Base-by-base conservation (phyloP, 257 asterid genomes). In the Cynanchum wilfordii region DNA sequence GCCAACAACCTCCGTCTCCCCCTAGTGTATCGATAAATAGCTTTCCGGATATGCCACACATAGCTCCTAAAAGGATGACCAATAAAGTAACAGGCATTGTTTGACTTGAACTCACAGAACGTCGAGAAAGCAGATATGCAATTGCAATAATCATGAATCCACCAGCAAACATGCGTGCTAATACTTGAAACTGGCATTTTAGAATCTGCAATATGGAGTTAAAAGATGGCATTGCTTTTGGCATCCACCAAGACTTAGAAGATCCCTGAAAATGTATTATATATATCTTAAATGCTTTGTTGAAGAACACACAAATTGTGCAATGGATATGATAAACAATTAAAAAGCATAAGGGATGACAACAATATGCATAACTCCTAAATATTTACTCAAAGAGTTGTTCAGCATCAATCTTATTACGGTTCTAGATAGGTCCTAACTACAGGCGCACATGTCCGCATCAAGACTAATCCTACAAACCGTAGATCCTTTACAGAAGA, bases 11-110 rank as follows among this genome's bases (percentile, higher is more conserved):
- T 72, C 97, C 97, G 0, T 87, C 85, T 44, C 99, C 97, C 15
- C 97, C 99, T 72, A 94, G 76, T 2, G 97, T 84, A 82, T 89
- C 90, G 45, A 94, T 79, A 86, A 97, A 91, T 56, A 88, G 83
- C 75, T 82, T 94, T 45, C 99, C 99, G 0, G 90, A 90, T 51
- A 77, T 73, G 24, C 99, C 97, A 58, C 96, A 88, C 7, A 49
- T 77, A 20, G 84, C 68, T 52, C 95, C 96, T 66, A 94, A 62
- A 58, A 92, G 81, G 78, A 95, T 55, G 52, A 92, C 81, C 49
- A 89, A 82, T 82, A 88, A 82, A 33, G 99, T 95, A 66, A 95
- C 57, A 0, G 99, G 99, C 99, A 94, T 94, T 27, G 90, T 71
- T 58, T 90, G 96, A 66, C 84, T 83, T 47, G 95, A 79, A 25